Conservation (phyloP, 306 rosid genomes). For the Vicia villosa region DNA sequence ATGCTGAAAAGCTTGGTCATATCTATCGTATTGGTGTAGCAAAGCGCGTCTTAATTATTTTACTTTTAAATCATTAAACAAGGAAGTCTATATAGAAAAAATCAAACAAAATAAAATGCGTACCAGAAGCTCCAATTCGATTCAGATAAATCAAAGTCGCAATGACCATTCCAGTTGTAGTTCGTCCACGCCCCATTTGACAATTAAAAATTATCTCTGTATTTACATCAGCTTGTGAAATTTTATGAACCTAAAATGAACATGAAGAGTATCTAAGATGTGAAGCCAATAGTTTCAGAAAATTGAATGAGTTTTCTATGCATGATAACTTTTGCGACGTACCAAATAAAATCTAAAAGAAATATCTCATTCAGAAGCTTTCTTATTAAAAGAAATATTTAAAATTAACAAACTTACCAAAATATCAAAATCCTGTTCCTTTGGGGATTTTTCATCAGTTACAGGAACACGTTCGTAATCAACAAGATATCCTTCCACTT, state of each 20-base stretch:
- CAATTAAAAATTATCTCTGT: conserved; percentile 86
- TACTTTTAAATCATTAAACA: background rate
- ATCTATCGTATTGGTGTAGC: conserved; percentile 4
- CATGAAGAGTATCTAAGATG: conserved; percentile 38
- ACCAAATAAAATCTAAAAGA: conserved; percentile 19
- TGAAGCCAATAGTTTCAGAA: conserved; percentile 21
- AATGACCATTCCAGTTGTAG: conserved; percentile 96
- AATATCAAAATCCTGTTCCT: conserved; percentile 83
- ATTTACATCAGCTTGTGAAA: conserved; percentile 74
- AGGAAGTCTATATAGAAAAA: conserved; percentile 2
- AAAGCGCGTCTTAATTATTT: conserved; percentile 7
- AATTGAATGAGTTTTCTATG: conserved; percentile 13
- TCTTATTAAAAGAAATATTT: background rate
- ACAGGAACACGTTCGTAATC: conserved; percentile 94
- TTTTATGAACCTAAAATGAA: conserved; percentile 73
- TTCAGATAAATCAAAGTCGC: conserved; percentile 86
- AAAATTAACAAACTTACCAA: conserved; percentile 59
- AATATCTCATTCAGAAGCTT: background rate
- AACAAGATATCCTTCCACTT: conserved; percentile 75
- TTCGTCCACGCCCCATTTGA: conserved; percentile 98
- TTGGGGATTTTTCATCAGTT: conserved; percentile 94
- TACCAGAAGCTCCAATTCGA: conserved; percentile 86
- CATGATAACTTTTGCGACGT: conserved; percentile 5
- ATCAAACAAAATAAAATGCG: conserved; percentile 8
- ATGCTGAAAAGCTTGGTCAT: conserved; percentile 4